Conservation (phyloP, 148 eudicot species). For the Rhododendron ferrugineum region DNA sequence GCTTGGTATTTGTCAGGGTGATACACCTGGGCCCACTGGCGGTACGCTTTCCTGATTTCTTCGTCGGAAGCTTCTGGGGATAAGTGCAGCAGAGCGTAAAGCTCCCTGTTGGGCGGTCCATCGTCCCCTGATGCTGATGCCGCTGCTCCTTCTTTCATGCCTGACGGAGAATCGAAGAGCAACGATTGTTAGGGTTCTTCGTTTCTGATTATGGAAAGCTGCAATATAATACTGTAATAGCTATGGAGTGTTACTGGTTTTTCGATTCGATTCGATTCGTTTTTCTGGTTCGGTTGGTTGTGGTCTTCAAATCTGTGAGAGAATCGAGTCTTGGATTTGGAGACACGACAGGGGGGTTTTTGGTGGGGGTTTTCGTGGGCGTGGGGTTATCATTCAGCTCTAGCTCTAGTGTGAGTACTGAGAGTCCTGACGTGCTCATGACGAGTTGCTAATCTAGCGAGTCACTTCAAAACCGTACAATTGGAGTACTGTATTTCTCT, state of each 20-base stretch:
- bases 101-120: slow-evolving; percentile 47
- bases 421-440: no score
- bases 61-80: slow-evolving; percentile 90
- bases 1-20: slow-evolving; percentile 92
- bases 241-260: background rate
- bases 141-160: slow-evolving; percentile 28
- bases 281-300: background rate
- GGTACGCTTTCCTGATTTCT: slow-evolving; percentile 91
- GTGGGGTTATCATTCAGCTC: background rate
- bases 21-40: slow-evolving; percentile 96
- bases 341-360: background rate
- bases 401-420: no score
- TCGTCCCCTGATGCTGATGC: background rate
- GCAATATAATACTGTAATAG: no score
- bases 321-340: background rate
- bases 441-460: background rate
- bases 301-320: no score
- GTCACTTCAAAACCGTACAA: no score
- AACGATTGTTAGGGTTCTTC: background rate
- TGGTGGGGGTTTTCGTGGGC: slow-evolving; percentile 1
- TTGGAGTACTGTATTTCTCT: background rate
- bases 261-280: background rate
- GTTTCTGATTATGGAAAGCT: background rate
- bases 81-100: slow-evolving; percentile 77
- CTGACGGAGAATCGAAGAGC: background rate